Evolutionary conservation across 2,329 filamentous ascomycete species (phyloP).

Genomic region (Colletotrichum lini): DNA sequence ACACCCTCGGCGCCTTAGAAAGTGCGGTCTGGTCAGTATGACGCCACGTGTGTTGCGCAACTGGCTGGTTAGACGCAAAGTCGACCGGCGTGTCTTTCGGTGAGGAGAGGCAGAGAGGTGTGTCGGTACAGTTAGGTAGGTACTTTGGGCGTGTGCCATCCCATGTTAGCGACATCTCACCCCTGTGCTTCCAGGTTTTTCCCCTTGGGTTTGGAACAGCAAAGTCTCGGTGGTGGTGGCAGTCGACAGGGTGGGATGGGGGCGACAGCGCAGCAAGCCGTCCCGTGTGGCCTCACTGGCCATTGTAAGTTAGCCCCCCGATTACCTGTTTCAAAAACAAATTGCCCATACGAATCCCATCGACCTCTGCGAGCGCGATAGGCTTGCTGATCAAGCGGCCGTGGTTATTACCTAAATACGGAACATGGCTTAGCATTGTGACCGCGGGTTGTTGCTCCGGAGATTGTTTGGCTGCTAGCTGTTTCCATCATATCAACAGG

Average conservation of each 20-base stretch:
- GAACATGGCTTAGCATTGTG: not conserved
- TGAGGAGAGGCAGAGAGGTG: not conserved
- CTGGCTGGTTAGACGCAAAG: conserved; percentile 25
- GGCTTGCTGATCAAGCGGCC: not conserved
- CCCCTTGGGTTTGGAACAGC: conserved; percentile 9
- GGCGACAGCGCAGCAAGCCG: conserved; percentile 9
- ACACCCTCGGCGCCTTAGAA: not conserved
- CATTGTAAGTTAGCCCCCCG: conserved; percentile 20
- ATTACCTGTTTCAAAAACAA: conserved; percentile 8
- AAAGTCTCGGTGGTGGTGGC: not conserved
- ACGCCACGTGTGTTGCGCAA: conserved; percentile 37
- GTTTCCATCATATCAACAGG: conserved; percentile 1
- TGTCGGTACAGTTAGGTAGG: not conserved
- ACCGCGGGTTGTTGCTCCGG: conserved; percentile 11
- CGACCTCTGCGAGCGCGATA: not conserved
- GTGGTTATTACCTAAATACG: not conserved
- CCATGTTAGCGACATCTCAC: conserved; percentile 20
- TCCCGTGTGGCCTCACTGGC: conserved; percentile 1
- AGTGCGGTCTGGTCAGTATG: conserved; percentile 20
- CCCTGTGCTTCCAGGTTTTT: conserved; percentile 26
- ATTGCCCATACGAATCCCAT: not conserved
- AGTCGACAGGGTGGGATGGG: conserved; percentile 10
- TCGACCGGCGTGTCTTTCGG: conserved; percentile 23
- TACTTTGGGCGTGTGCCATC: conserved; percentile 23
- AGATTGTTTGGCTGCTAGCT: not conserved